A percentile compares a stretch with the other conserved stretches of the same genome.
These are phyloP conservation scores for Amanita pseudoporphyria DNA, from an alignment of 768 basidiomycete species.

Conservation along the genomic window DNA sequence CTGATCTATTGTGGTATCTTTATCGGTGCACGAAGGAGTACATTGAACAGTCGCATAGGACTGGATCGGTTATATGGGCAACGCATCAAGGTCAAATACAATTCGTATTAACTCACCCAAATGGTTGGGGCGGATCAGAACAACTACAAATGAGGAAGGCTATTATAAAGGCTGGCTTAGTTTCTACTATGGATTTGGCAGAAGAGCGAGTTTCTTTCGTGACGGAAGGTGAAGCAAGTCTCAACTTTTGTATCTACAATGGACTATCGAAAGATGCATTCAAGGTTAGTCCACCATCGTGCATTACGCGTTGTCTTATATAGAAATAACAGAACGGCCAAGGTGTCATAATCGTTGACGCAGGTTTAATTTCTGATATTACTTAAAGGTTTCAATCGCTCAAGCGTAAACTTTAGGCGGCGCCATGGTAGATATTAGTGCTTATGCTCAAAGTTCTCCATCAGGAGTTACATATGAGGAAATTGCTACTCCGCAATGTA, in stretches of 20 bases:
- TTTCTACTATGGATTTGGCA: slow-evolving; percentile 22
- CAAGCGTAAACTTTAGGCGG: slow-evolving; percentile 17
- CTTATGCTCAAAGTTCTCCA: slow-evolving; percentile 24
- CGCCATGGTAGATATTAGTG: slow-evolving; percentile 38
- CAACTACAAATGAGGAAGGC: slow-evolving; percentile 35
- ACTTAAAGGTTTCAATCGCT: too few relatives aligned
- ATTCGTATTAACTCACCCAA: slow-evolving; percentile 38
- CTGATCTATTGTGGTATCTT: slow-evolving; percentile 32
- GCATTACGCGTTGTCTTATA: not conserved
- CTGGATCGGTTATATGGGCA: slow-evolving; percentile 28
- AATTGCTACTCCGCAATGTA: slow-evolving; percentile 28
- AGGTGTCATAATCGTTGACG: slow-evolving; percentile 34
- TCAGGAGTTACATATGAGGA: slow-evolving; percentile 24
- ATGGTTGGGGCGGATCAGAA: slow-evolving; percentile 40
- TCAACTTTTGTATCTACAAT: slow-evolving; percentile 37
- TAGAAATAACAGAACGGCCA: slow-evolving; percentile 10
- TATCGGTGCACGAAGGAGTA: slow-evolving; percentile 25
- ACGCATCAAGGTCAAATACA: slow-evolving; percentile 27
- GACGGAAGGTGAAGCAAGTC: slow-evolving; percentile 48
- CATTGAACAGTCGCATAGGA: slow-evolving; percentile 27
- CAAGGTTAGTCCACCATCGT: slow-evolving; percentile 11
- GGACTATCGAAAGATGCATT: slow-evolving; percentile 25
- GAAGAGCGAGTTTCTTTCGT: slow-evolving; percentile 37
- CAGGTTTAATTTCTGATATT: slow-evolving; percentile 13
- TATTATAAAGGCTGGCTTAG: slow-evolving; percentile 31